These are phyloP conservation scores for Gonium pectorale DNA, from an alignment of 139 green algal species.

Conservation along the genomic window DNA sequence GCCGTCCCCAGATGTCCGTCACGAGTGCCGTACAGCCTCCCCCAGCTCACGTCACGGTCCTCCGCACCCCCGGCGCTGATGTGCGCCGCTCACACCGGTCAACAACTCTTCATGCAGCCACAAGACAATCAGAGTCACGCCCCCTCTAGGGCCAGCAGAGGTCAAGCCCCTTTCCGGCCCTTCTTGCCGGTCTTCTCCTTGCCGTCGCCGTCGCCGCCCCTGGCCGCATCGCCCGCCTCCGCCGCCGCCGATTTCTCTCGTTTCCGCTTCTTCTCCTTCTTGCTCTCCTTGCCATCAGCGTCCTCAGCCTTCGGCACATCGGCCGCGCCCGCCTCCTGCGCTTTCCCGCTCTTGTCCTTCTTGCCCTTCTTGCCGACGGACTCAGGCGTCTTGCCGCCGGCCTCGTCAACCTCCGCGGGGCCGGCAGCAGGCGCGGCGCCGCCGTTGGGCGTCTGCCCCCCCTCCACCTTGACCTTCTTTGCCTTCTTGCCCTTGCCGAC, in stretches of 20 bases:
- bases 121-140: too few species aligned
- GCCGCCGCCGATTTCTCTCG: background rate
- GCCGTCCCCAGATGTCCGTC: too few species aligned
- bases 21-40: too few species aligned
- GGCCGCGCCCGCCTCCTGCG: background rate
- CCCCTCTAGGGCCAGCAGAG: too few species aligned
- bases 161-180: background rate
- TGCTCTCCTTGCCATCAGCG: background rate
- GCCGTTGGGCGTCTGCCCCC: background rate
- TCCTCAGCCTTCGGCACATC: background rate
- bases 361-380: background rate
- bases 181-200: background rate
- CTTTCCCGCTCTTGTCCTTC: background rate
- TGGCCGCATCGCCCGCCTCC: background rate
- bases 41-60: too few species aligned
- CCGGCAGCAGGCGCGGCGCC: too few species aligned
- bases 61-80: too few species aligned
- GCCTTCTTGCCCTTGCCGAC: background rate
- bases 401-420: too few species aligned
- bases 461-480: background rate
- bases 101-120: too few species aligned
- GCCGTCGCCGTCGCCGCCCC: background rate
- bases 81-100: too few species aligned
- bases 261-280: conserved; percentile 15
- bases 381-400: too few species aligned